A percentile compares a stretch with the other conserved stretches of the same genome.
Evolutionary conservation across 441 rosid genomes (phyloP).

Genomic region (Erodium trifolium): DNA sequence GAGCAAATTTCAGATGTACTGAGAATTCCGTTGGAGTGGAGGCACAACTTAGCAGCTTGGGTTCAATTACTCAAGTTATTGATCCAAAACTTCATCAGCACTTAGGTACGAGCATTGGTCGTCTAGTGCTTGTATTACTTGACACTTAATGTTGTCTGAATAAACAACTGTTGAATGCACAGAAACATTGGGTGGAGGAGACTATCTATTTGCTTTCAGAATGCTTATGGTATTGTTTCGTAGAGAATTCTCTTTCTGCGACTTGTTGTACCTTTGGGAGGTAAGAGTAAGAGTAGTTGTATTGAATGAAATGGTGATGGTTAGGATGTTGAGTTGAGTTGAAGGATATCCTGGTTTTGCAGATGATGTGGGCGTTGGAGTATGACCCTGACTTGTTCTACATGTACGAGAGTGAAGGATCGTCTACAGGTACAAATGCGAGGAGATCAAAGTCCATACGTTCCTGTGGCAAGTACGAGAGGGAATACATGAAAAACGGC

Average conservation of each 20-base stretch:
- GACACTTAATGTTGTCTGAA: too few species aligned
- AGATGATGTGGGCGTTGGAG: conserved; percentile 99
- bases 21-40: conserved; percentile 89
- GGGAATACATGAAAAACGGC: conserved; percentile 68
- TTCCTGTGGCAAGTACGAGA: conserved; percentile 79
- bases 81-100: conserved; percentile 97
- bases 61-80: conserved; percentile 72
- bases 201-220: conserved; percentile 86
- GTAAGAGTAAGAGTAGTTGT: conserved; percentile 24
- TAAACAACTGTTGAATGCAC: background rate
- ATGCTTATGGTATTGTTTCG: conserved; percentile 98
- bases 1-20: conserved; percentile 89
- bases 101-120: conserved; percentile 40
- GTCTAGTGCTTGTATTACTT: too few species aligned
- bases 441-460: conserved; percentile 45
- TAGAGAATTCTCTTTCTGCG: conserved; percentile 93
- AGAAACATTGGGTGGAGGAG: conserved; percentile 94
- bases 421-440: conserved; percentile 18
- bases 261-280: conserved; percentile 97
- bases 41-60: conserved; percentile 74
- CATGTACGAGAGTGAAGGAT: conserved; percentile 58
- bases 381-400: conserved; percentile 70
- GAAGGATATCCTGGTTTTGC: conserved; percentile 11
- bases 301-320: too few species aligned
- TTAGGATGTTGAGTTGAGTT: too few species aligned